phyloP scores from a whole-genome alignment of 2,329 filamentous ascomycete genomes.

The Phaeophleospora eucalypticola region DNA sequence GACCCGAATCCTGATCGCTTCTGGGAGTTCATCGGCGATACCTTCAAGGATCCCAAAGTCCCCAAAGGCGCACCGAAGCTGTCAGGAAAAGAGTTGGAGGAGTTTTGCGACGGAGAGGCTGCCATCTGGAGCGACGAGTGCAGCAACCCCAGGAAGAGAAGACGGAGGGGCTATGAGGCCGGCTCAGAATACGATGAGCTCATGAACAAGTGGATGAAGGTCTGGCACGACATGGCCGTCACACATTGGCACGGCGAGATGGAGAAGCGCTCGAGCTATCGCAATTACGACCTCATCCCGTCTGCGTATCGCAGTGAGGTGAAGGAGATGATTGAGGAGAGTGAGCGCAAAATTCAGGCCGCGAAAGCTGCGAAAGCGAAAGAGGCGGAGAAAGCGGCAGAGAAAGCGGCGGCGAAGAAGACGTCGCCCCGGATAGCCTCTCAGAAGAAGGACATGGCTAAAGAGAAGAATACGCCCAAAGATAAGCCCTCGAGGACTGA shows the following conservation, averaged over 20 bases:
- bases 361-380: background rate
- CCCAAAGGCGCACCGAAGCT: slow-evolving; percentile 12
- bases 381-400: background rate
- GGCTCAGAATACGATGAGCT: slow-evolving; percentile 17
- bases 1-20: slow-evolving; percentile 13
- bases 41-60: slow-evolving; percentile 9
- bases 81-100: slow-evolving; percentile 12
- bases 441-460: too few species aligned
- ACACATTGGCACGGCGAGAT: slow-evolving; percentile 20
- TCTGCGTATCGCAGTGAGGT: slow-evolving; percentile 1
- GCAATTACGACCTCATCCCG: slow-evolving; percentile 11
- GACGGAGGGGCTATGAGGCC: slow-evolving; percentile 18
- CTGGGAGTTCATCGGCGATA: slow-evolving; percentile 12
- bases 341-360: slow-evolving; percentile 1
- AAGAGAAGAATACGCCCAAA: too few species aligned
- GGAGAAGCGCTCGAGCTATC: slow-evolving; percentile 5
- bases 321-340: slow-evolving; percentile 2
- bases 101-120: slow-evolving; percentile 14
- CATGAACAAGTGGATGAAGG: slow-evolving; percentile 16
- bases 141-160: slow-evolving; percentile 6
- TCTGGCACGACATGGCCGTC: slow-evolving; percentile 14
- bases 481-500: background rate
- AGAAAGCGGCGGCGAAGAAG: background rate
- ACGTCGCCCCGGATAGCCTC: slow-evolving; percentile 1
- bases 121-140: slow-evolving; percentile 15